phyloP scores from a whole-genome alignment of 495 filamentous ascomycete species.

The Peziza echinospora region DNA sequence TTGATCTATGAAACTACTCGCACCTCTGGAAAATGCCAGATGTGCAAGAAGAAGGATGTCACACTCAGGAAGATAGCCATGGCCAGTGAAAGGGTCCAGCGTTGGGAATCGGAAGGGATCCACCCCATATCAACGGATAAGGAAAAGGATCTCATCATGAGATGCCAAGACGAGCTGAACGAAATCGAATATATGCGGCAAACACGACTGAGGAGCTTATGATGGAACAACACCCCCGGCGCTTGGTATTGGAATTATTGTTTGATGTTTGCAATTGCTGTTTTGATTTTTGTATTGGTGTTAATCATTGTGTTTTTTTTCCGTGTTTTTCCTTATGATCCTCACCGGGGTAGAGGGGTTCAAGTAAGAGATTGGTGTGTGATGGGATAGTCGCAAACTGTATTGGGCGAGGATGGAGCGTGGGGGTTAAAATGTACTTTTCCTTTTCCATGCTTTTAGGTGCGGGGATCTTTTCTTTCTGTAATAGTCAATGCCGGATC shows the following conservation, averaged over 20 bases:
- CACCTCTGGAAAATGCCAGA: slow-evolving; percentile 42
- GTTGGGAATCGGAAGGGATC: slow-evolving; percentile 50
- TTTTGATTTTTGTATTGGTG: not conserved
- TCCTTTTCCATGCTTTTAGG: not conserved
- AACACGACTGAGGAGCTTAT: slow-evolving; percentile 11
- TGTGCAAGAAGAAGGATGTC: slow-evolving; percentile 81
- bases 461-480: not conserved
- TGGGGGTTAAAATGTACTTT: not conserved
- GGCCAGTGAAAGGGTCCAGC: slow-evolving; percentile 54
- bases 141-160: slow-evolving; percentile 15
- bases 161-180: slow-evolving; percentile 19
- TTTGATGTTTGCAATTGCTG: too few relatives aligned
- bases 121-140: slow-evolving; percentile 24
- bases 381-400: not conserved
- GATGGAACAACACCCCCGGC: not conserved
- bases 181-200: slow-evolving; percentile 20
- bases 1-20: slow-evolving; percentile 52
- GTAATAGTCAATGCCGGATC: not conserved
- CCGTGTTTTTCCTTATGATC: not conserved
- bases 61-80: slow-evolving; percentile 55
- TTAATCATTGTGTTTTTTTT: not conserved
- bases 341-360: not conserved
- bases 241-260: not conserved
- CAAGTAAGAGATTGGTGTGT: not conserved
- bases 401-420: not conserved